These are phyloP conservation scores for Croton setiger DNA, from an alignment of 441 rosid genomes.

Conservation along the genomic window DNA sequence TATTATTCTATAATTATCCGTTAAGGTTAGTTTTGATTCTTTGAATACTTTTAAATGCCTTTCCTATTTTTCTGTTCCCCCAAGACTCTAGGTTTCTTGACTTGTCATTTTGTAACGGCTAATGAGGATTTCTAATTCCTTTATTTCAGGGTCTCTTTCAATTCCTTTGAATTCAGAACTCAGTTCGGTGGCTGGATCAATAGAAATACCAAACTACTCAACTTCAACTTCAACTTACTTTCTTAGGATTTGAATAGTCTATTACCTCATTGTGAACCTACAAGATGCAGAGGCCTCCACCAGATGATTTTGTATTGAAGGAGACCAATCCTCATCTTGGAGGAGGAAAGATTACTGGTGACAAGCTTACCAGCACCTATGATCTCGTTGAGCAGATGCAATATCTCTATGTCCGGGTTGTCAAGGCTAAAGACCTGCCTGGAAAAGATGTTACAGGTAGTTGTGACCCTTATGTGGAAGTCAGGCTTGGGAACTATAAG, in stretches of 20 bases:
- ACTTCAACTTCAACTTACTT: constrained; percentile 17
- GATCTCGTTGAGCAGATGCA: constrained; percentile 98
- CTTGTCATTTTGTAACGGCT: constrained; percentile 28
- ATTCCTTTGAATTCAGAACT: constrained; percentile 18
- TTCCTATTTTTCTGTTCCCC: constrained; percentile 26
- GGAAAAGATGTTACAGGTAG: constrained; percentile 78
- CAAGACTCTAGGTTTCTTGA: constrained; percentile 19
- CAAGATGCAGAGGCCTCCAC: constrained; percentile 85
- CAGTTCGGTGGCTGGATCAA: not conserved
- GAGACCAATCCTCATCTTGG: constrained; percentile 97
- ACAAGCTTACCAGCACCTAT: constrained; percentile 91
- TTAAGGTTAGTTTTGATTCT: constrained; percentile 12
- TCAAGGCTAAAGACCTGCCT: constrained; percentile 89
- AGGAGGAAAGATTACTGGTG: constrained; percentile 77
- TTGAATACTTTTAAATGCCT: constrained; percentile 20
- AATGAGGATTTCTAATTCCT: constrained; percentile 14
- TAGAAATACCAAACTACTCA: not conserved
- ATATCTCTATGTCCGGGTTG: constrained; percentile 91
- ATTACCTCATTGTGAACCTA: constrained; percentile 15
- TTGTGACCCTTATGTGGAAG: constrained; percentile 92
- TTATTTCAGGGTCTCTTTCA: constrained; percentile 32
- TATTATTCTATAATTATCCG: constrained; percentile 2
- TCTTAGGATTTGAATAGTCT: constrained; percentile 12
- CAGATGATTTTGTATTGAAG: constrained; percentile 72
- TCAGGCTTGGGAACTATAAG: constrained; percentile 87